Conservation (phyloP, 1,139 yeast species). For the Pichia sp. region DNA sequence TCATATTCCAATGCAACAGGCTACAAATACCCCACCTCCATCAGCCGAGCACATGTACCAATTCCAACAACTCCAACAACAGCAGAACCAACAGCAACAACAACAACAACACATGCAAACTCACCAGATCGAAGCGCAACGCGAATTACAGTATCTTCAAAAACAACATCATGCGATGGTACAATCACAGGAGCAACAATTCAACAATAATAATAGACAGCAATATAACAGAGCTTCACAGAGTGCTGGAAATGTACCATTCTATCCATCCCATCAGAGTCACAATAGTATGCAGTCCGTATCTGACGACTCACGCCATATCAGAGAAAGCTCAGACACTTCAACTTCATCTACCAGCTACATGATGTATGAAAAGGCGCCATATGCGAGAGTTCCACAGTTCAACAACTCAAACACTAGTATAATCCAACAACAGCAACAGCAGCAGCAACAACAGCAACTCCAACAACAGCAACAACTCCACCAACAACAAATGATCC, state of each 20-base stretch:
- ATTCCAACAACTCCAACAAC: constrained; percentile 1
- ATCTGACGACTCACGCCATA: constrained; percentile 35
- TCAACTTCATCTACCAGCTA: constrained; percentile 37
- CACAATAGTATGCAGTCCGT: constrained; percentile 22
- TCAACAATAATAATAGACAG: constrained; percentile 3
- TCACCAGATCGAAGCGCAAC: constrained; percentile 13
- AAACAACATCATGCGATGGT: constrained; percentile 3
- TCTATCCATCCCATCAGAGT: constrained; percentile 17
- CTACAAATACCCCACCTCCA: background rate
- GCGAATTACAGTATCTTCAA: constrained; percentile 17
- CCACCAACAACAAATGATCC: background rate
- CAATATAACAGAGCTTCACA: background rate
- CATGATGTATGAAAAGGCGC: constrained; percentile 2
- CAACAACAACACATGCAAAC: constrained; percentile 3
- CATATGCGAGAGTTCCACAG: background rate
- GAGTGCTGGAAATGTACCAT: background rate
- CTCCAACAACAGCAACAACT: background rate
- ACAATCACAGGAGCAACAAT: background rate
- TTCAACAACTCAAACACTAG: background rate
- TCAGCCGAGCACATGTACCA: background rate
- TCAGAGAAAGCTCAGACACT: constrained; percentile 36
- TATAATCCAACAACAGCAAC: constrained; percentile 2
- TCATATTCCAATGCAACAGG: background rate
- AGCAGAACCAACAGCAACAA: background rate
- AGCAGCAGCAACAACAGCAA: constrained; percentile 1